Evolutionary conservation across 2,329 filamentous ascomycete species (phyloP).

Genomic region (Albophoma yamanashiensis): DNA sequence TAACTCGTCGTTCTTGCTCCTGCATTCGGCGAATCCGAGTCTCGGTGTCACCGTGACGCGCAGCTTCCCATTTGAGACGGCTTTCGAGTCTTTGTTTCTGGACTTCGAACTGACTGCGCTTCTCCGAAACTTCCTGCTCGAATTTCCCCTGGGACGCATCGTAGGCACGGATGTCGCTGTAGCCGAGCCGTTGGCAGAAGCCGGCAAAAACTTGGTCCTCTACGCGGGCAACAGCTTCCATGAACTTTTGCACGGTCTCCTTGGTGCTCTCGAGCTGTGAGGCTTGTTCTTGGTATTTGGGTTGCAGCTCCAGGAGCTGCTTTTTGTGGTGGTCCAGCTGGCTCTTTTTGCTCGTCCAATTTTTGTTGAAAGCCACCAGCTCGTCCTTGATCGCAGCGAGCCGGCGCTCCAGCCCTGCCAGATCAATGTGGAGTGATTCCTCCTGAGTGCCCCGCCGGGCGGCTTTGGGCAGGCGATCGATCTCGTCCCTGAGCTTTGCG

Average conservation of each 20-base stretch:
- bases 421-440: slow-evolving; percentile 68
- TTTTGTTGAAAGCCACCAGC: slow-evolving; percentile 66
- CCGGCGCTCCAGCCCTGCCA: slow-evolving; percentile 69
- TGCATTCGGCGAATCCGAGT: slow-evolving; percentile 60
- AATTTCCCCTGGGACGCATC: slow-evolving; percentile 86
- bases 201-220: slow-evolving; percentile 79
- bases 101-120: slow-evolving; percentile 75
- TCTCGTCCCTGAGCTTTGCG: slow-evolving; percentile 65
- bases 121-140: slow-evolving; percentile 81
- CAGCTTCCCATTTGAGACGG: slow-evolving; percentile 46
- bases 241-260: slow-evolving; percentile 39
- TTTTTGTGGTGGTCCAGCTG: slow-evolving; percentile 64
- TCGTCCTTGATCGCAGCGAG: slow-evolving; percentile 65
- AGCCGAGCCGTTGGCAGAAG: slow-evolving; percentile 83
- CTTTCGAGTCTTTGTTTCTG: slow-evolving; percentile 68
- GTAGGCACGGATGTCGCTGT: slow-evolving; percentile 82
- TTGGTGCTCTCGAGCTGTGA: slow-evolving; percentile 52
- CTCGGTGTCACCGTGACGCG: slow-evolving; percentile 45
- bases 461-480: slow-evolving; percentile 68
- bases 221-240: slow-evolving; percentile 60
- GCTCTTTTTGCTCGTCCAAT: slow-evolving; percentile 73
- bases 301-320: slow-evolving; percentile 65
- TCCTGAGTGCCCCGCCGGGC: slow-evolving; percentile 69
- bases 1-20: slow-evolving; percentile 53
- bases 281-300: slow-evolving; percentile 66